A percentile compares a stretch with the other conserved stretches of the same genome.
These are phyloP conservation scores for Fusarium sp. DNA, from an alignment of 2,329 filamentous ascomycete species.

Conservation along the genomic window DNA sequence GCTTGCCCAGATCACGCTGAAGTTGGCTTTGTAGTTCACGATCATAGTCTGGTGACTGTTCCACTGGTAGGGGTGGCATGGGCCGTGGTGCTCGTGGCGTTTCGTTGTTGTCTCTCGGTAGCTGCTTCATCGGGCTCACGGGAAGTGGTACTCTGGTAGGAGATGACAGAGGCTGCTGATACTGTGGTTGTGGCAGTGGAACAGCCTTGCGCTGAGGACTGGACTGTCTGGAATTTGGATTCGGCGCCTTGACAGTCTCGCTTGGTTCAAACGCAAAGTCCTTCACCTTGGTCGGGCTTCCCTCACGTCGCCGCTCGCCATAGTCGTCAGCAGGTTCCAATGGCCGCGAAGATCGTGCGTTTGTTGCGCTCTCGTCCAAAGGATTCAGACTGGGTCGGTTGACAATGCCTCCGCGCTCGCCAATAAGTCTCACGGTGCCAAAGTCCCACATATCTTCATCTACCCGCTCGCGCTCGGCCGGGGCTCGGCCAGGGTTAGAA, in stretches of 20 bases:
- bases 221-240: slow-evolving; percentile 60
- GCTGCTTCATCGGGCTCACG: slow-evolving; percentile 48
- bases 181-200: slow-evolving; percentile 40
- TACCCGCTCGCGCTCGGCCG: slow-evolving; percentile 62
- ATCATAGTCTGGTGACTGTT: slow-evolving; percentile 67
- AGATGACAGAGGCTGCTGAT: slow-evolving; percentile 48
- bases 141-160: slow-evolving; percentile 69
- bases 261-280: slow-evolving; percentile 55
- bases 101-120: slow-evolving; percentile 49
- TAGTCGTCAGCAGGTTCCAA: slow-evolving; percentile 60
- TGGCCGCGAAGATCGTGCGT: slow-evolving; percentile 69
- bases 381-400: slow-evolving; percentile 67
- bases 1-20: slow-evolving; percentile 66
- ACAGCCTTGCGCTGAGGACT: slow-evolving; percentile 68
- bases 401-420: slow-evolving; percentile 66
- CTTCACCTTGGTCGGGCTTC: slow-evolving; percentile 60
- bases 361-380: slow-evolving; percentile 83
- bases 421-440: slow-evolving; percentile 87
- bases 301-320: slow-evolving; percentile 59
- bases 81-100: slow-evolving; percentile 59
- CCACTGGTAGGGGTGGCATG: slow-evolving; percentile 56
- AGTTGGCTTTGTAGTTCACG: slow-evolving; percentile 67
- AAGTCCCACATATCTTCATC: slow-evolving; percentile 98
- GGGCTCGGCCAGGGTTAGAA: slow-evolving; percentile 61
- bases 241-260: slow-evolving; percentile 64